A percentile compares a stretch with the other conserved stretches of the same genome.
Evolutionary conservation across 2,329 filamentous ascomycete species (phyloP).

Genomic region (Echinosphaeria canescens): DNA sequence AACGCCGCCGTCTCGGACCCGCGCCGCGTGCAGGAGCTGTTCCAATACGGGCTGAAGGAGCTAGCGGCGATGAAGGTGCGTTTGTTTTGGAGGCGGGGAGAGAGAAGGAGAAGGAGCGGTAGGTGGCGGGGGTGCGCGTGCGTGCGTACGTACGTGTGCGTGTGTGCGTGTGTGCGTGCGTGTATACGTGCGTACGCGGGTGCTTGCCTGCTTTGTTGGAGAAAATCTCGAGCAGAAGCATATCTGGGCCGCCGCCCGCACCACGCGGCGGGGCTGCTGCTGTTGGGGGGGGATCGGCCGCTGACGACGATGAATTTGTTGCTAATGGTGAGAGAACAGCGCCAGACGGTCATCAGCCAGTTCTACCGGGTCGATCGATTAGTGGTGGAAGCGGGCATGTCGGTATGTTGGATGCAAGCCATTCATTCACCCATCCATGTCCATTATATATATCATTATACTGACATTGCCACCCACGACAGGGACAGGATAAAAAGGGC

Average conservation of each 20-base stretch:
- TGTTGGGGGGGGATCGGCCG: background rate
- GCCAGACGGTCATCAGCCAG: constrained; percentile 85
- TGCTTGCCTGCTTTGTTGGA: too few species aligned
- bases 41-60: constrained; percentile 75
- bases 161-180: too few species aligned
- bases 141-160: too few species aligned
- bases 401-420: constrained; percentile 23
- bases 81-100: background rate
- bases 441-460: background rate
- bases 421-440: too few species aligned
- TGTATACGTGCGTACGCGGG: too few species aligned
- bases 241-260: too few species aligned
- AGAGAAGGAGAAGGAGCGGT: too few species aligned
- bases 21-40: constrained; percentile 62
- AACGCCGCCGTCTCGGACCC: constrained; percentile 52
- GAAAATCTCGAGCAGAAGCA: too few species aligned
- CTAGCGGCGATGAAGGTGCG: constrained; percentile 76
- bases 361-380: constrained; percentile 85
- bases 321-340: constrained; percentile 25
- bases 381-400: constrained; percentile 76
- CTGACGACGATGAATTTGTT: constrained; percentile 1
- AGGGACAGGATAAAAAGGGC: constrained; percentile 43
- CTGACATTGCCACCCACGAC: constrained; percentile 26
- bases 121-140: too few species aligned
- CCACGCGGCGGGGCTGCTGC: too few species aligned